phyloP scores from a whole-genome alignment of 2,329 filamentous ascomycete species.

The Clarireedia sp. region DNA sequence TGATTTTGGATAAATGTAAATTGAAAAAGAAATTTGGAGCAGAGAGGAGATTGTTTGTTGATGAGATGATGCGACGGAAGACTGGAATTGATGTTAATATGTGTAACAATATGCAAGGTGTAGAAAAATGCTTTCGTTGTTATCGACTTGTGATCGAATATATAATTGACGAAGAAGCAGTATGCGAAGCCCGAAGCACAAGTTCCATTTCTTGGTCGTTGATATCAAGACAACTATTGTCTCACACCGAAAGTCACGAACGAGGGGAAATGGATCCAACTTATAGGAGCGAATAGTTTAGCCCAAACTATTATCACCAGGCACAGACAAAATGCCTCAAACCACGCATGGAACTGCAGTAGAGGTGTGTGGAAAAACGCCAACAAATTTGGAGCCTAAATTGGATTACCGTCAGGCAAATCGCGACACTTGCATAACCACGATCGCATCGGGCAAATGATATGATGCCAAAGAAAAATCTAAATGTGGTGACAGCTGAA shows the following conservation, averaged over 20 bases:
- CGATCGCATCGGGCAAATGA: conserved; percentile 3
- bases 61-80: background rate
- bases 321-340: conserved; percentile 7
- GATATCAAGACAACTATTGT: background rate
- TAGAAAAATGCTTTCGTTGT: conserved; percentile 8
- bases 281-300: conserved; percentile 1
- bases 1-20: background rate
- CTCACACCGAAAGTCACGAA: background rate
- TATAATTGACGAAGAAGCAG: conserved; percentile 4
- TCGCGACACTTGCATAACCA: background rate
- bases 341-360: conserved; percentile 1
- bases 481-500: background rate
- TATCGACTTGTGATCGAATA: conserved; percentile 5
- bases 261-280: conserved; percentile 8
- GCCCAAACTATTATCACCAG: background rate
- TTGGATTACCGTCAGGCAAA: background rate
- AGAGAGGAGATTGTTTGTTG: background rate
- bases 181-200: background rate
- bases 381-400: conserved; percentile 2
- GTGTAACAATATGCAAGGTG: conserved; percentile 5
- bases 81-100: conserved; percentile 8
- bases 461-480: background rate
- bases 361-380: conserved; percentile 1
- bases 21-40: background rate
- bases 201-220: conserved; percentile 3